Base-by-base conservation (phyloP, 441 rosid genomes). In the Gossypium gossypioides region DNA sequence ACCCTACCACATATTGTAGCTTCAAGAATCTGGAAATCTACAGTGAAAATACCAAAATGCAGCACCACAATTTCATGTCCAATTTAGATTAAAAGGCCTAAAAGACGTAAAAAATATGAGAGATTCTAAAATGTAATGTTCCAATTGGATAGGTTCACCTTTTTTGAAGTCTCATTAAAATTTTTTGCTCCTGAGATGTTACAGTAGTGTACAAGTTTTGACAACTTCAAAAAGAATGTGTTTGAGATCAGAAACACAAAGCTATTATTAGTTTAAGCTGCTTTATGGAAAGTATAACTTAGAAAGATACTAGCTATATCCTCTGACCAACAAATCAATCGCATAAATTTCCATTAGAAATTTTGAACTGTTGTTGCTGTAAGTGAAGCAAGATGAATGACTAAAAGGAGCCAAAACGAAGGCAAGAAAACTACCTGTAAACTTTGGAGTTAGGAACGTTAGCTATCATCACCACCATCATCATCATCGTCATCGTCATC, bases 401-500 rank as follows among this genome's bases (percentile, higher is more conserved):
- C 12, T 59, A 46, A 72, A 61, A 12, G 24, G 19, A 29, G 51
- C 24, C 29, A 62, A 12, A 59, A 32, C 29, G 8, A 13, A 19
- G 9, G 52, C 29, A 32, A 21, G 19, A 58, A 58, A 61, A 42
- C 25, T 37, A 62, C 48, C 58, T 29, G 21, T 13, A 62, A 72
- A 61, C 25, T 19, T 62, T 44, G 16, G 19, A 7, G 19, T 24
- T 37, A 42, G 27, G 78, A 24, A 52, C 22, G 68, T 84, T 85
- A 79, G 19, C 73, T 72, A 18, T 78, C 82, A 46, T 81, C 84
- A 34, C 76, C 84, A 63, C 4, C n/a, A 8, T 3, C 60, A 0
- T 10, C 32, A 4, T 84, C 84, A 0, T 27, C 29, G 0, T 27
- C 29, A 0, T 84, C 83, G 2, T 21, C 32, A 0, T 80, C 72